Percentiles rank a stretch among this genome's conserved stretches.
phyloP scores from a whole-genome alignment of 768 basidiomycete species.

The Leccinum disarticulatum region DNA sequence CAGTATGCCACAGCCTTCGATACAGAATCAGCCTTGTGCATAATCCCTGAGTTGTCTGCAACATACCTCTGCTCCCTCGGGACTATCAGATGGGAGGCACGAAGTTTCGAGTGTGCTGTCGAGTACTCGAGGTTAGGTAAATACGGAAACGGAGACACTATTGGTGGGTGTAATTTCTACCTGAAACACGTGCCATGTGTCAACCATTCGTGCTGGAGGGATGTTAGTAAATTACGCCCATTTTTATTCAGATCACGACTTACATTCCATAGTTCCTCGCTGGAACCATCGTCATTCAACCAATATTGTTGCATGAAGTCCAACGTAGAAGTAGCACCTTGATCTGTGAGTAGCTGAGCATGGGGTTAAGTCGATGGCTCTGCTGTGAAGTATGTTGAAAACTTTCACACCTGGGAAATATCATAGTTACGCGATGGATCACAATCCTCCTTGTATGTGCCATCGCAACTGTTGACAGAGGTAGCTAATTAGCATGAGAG shows the following conservation, averaged over 20 bases:
- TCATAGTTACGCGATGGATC: constrained; percentile 47
- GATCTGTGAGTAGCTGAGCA: constrained; percentile 51
- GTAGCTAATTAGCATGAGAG: background rate
- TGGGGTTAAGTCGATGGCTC: background rate
- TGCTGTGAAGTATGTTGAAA: background rate
- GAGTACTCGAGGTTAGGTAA: constrained; percentile 3
- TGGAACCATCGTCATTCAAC: constrained; percentile 58
- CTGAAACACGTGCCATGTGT: constrained; percentile 60
- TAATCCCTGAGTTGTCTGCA: background rate
- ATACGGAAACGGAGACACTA: background rate
- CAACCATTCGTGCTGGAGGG: constrained; percentile 64
- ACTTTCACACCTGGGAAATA: constrained; percentile 38
- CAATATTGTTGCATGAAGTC: constrained; percentile 62
- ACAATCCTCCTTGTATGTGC: constrained; percentile 34
- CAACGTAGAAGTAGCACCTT: constrained; percentile 59
- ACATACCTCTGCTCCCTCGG: constrained; percentile 57
- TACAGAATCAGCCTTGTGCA: background rate
- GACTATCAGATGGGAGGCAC: constrained; percentile 61
- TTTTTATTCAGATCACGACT: constrained; percentile 12
- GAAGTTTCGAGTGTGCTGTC: constrained; percentile 55
- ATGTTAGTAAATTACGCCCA: constrained; percentile 3
- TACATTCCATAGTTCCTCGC: constrained; percentile 71
- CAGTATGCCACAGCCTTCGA: constrained; percentile 67
- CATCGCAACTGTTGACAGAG: constrained; percentile 50
- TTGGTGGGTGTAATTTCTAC: constrained; percentile 10